Evolutionary conservation across 2,329 filamentous ascomycete genomes (phyloP), one percentile per base, ranked within the genome.

Genomic region (Thyridium curvatum): DNA sequence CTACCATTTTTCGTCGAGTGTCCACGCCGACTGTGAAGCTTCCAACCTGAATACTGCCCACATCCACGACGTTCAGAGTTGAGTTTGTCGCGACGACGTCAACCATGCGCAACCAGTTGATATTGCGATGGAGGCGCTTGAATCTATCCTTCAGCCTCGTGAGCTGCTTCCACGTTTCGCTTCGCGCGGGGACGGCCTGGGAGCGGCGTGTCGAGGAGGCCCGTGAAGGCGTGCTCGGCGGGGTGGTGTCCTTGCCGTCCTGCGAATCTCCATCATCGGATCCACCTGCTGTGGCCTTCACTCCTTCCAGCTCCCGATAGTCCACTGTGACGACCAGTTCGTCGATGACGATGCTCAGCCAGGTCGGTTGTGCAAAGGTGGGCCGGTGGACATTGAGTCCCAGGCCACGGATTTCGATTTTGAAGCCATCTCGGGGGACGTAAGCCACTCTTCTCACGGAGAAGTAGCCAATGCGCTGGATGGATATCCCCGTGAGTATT

Each of bases 351-450:
- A 98, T 72, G 59, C 90, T 97, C 52, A 95, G 69, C 89, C 91
- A 97, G 46, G 94, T 97, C 33, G 93, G 93, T 60, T 97, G 89
- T 34, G 91, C 88, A 63, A 98, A 97, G 6, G 93, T 97, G 12
- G 93, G 93, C 4, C 90, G 82, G 64, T 98, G 93, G 46, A 97
- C 64, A 41, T 86, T 84, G 52, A 98, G 72, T 33, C 93, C 89
- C 38, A 98, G 72, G 37, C 90, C 87, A 37, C 93, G 82, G 41
- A 98, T 82, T 60, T 95, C 88, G 60, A 98, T 79, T 53, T 84
- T 84, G 54, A 95, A 69, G 51, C 93, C 93, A 75, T 95, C 88
- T 61, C 77, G 82, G 18, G 88, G 88, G 12, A 86, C 87, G 61
- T 94, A 97, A 41, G 89, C 84, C 45, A 98, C 84, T 50, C 91